Conservation (phyloP, 2,329 filamentous ascomycete genomes). For the Cytospora piceicola region DNA sequence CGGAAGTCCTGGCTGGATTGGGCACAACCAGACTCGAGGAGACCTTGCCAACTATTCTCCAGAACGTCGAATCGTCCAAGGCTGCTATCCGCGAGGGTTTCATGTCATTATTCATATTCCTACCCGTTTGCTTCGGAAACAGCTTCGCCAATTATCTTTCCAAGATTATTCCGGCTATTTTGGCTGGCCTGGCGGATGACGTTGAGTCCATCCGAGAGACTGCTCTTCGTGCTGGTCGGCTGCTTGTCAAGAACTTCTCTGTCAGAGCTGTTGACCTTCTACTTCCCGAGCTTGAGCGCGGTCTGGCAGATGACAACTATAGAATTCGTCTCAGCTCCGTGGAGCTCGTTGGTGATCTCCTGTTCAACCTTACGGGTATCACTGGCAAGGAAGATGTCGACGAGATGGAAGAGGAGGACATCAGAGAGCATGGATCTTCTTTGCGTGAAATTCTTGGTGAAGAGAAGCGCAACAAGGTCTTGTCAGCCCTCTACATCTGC, state of each 20-base stretch:
- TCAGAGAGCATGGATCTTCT: slow-evolving; percentile 88
- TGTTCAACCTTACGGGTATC: slow-evolving; percentile 97
- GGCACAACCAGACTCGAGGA: slow-evolving; percentile 93
- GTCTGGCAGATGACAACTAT: slow-evolving; percentile 95
- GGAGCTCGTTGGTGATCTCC: slow-evolving; percentile 91
- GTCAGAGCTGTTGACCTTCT: slow-evolving; percentile 92
- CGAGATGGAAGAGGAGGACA: slow-evolving; percentile 75
- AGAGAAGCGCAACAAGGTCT: slow-evolving; percentile 94
- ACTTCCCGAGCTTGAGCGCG: slow-evolving; percentile 91
- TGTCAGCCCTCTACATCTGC: slow-evolving; percentile 97
- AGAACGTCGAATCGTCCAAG: slow-evolving; percentile 93
- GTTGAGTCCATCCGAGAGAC: slow-evolving; percentile 96
- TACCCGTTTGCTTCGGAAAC: slow-evolving; percentile 98
- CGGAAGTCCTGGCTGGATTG: slow-evolving; percentile 92
- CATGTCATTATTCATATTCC: slow-evolving; percentile 99
- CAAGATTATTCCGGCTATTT: slow-evolving; percentile 92
- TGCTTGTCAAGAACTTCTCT: slow-evolving; percentile 98
- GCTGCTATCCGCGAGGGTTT: slow-evolving; percentile 93
- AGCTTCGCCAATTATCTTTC: slow-evolving; percentile 95
- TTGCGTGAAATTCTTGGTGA: slow-evolving; percentile 91
- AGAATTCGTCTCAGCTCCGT: slow-evolving; percentile 98
- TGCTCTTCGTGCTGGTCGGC: slow-evolving; percentile 87
- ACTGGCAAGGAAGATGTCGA: slow-evolving; percentile 77
- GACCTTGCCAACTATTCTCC: slow-evolving; percentile 91
- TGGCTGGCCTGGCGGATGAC: slow-evolving; percentile 92